Base-by-base conservation (phyloP, 352 stramenopile genomes). In the Pythium pyrilobum region DNA sequence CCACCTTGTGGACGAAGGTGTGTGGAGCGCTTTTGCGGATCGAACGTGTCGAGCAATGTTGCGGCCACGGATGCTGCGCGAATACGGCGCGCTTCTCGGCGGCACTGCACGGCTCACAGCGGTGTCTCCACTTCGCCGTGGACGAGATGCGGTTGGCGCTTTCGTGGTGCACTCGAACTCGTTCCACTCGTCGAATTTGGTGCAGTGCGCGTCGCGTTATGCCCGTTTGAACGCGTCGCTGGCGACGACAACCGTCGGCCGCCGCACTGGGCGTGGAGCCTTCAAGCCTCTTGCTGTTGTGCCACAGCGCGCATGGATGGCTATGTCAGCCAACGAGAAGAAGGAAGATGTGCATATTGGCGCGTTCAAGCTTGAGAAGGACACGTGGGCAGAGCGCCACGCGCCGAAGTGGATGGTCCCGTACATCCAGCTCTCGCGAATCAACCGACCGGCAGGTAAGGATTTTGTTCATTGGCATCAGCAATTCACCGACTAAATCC, bases 381-480 rank as follows among this genome's bases (percentile, higher is more conserved):
- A 92, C 39, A 95, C 85, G 57, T 95, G 85, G 85, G 85, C 82
- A 2, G 85, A 95, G 59, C 69, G 70, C 28, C 69, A 95, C 43
- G 74, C 69, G 5, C 82, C 82, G 23, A 39, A 71, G 39, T 92
- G 77, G 77, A 83, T 92, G 77, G 50, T 93, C 41, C 85, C 85
- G 37, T 95, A 95, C 63, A 77, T 95, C 37, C 81, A 95, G 61
- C 62, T 95, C n/a, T 80, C 83, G 21, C 82, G 85, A 36, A 67
- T 95, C 55, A 92, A 95, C 50, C 77, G 85, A 0, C 85, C 85
- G 10, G 77, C 77, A 54, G 74, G 73, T 77, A 57, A n/a, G n/a
- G 7, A 21, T 31, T 21, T 8, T 43, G 32, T 42, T 0, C 32
- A 29, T 20, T 4, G 8, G 28, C 21, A 12, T 31, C n/a, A n/a